Evolutionary conservation across 2,329 filamentous ascomycete genomes (phyloP), one percentile per base, ranked within the genome.

Genomic region (Rutstroemia sp.): DNA sequence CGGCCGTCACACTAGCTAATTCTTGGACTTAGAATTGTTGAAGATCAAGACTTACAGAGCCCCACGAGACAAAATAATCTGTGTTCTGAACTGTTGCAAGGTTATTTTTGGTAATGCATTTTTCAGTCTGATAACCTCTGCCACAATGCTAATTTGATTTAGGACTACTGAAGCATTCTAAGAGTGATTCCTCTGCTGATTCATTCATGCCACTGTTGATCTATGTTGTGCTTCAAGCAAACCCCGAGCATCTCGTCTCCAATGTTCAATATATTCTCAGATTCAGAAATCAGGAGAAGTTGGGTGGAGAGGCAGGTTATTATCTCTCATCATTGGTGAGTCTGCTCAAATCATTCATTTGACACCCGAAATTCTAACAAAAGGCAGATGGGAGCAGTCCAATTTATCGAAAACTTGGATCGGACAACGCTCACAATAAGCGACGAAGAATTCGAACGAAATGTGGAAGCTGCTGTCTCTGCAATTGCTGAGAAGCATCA

Each of bases 211-310:
- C 94, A 4, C 79, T 97, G 27, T 79, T 99, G 56, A 99, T 99
- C 57, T 97, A 96, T 65, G 94, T 96, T 25, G 92, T 97, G 12
- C 78, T 99, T 25, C 90, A 94, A 72, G 90, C 91, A 46, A 96
- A 96, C 65, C 94, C 94, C 0, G 92, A 96, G 59, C 90, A 97
- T 71, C 77, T 99, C 37, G 92, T 97, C 25, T 96, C 92, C 58
- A 99, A 99, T 71, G 90, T 99, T 3, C 94, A 99, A 72, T 99
- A 99, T 71, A 97, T 99, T 61, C 77, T 97, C 52, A 86, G 95
- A 47, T 99, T 99, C 75, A 85, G 94, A 52, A 96, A 97, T 67
- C 94, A 96, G 72, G 94, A 99, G 53, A 97, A 97, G 71, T 83
- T 99, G 1, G 89, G 88, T 23, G 94, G 94, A n/a, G 94, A 99